Evolutionary conservation across 2,329 filamentous ascomycete genomes (phyloP).

Genomic region (Fusarium liriodendri): DNA sequence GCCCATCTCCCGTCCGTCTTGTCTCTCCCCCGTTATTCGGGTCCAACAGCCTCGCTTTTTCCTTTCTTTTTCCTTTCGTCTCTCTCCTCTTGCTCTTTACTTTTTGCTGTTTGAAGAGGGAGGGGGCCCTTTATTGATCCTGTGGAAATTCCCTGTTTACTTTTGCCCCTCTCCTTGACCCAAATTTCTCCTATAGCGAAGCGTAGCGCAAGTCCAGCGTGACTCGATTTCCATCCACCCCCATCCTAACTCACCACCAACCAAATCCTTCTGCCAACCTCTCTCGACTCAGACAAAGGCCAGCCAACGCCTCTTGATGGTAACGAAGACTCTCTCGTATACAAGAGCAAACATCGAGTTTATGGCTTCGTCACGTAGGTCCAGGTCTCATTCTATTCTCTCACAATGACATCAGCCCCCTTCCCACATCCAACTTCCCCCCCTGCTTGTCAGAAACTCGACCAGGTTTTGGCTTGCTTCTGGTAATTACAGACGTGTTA

Average conservation of each 20-base stretch:
- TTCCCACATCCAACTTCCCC: not conserved
- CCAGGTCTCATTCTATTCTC: slow-evolving; percentile 1
- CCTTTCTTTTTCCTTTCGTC: not conserved
- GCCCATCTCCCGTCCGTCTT: slow-evolving; percentile 28
- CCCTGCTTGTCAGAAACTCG: not conserved
- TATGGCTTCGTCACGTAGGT: slow-evolving; percentile 38
- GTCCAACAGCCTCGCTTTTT: slow-evolving; percentile 6
- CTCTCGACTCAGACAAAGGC: not conserved
- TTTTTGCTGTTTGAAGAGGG: slow-evolving; percentile 13
- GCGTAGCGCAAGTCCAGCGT: not conserved
- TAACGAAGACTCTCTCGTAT: slow-evolving; percentile 4
- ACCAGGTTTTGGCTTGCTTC: slow-evolving; percentile 24
- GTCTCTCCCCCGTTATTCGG: slow-evolving; percentile 17
- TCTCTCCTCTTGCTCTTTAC: slow-evolving; percentile 10
- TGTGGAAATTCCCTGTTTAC: not conserved
- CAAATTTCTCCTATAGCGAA: not conserved
- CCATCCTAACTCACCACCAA: not conserved
- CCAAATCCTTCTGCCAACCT: not conserved
- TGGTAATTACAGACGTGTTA: slow-evolving; percentile 25
- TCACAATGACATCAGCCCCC: slow-evolving; percentile 32
- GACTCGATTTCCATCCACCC: not conserved
- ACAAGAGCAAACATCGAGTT: slow-evolving; percentile 7
- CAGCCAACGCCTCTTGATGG: not conserved
- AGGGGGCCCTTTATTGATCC: not conserved
- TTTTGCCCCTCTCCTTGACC: not conserved